A percentile compares a stretch with the other conserved stretches of the same genome.
These are phyloP conservation scores for Rhynchospora breviuscula DNA, from an alignment of 176 grass and related monocot genomes.

Conservation along the genomic window DNA sequence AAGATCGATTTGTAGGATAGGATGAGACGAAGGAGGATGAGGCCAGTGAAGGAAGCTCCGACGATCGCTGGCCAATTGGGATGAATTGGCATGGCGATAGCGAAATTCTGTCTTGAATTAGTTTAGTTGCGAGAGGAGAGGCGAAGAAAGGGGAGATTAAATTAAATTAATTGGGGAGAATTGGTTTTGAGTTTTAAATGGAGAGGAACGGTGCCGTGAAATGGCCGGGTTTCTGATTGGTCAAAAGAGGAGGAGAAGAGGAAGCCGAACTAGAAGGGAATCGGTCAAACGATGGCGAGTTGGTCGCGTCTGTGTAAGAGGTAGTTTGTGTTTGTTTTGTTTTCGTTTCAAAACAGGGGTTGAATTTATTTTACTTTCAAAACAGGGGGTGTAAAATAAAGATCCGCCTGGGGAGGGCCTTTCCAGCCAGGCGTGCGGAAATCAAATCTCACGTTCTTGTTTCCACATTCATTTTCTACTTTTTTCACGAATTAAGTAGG, in stretches of 20 bases:
- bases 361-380: too few relatives aligned
- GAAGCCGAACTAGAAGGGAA: neutral
- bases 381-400: too few relatives aligned
- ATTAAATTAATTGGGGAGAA: neutral
- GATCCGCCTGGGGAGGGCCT: too few relatives aligned
- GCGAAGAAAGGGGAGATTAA: neutral
- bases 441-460: too few relatives aligned
- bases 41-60: neutral
- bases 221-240: constrained; percentile 6
- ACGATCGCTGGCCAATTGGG: neutral
- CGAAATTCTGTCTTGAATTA: neutral
- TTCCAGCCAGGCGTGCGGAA: too few relatives aligned
- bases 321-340: neutral
- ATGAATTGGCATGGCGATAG: neutral
- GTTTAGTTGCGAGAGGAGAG: neutral
- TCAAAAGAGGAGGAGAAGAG: neutral
- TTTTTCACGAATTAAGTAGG: too few relatives aligned
- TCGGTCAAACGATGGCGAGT: neutral
- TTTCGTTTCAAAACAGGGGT: neutral
- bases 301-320: neutral
- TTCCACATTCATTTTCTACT: too few relatives aligned
- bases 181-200: neutral
- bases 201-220: neutral
- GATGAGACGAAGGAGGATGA: constrained; percentile 37
- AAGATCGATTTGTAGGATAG: constrained; percentile 54